Evolutionary conservation across 176 grass and related monocot species (phyloP), one percentile per base, ranked within the genome.

Genomic region (Rhipidocladum racemiflorum): DNA sequence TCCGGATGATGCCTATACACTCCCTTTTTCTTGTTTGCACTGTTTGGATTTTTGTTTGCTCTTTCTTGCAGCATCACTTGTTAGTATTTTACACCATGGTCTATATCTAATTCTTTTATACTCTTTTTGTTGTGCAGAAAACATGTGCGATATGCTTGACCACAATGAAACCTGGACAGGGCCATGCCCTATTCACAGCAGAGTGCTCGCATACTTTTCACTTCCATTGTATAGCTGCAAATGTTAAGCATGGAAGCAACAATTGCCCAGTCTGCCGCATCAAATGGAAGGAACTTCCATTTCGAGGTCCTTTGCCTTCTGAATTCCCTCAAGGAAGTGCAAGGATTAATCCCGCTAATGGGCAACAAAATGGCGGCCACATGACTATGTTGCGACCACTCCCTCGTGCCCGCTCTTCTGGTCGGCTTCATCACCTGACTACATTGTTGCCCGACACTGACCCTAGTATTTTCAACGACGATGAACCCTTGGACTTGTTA

Each of bases 131-230:
- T 73, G n/a, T 73, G n/a, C 88, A 95, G 93, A 92, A 92, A 90
- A 95, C 85, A 55, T 92, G 93, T 67, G 90, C 93, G 5, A 95
- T 95, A 92, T 95, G 93, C 83, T 85, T 95, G 67, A 87, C 79
- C 11, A 85, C 83, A 46, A 95, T 95, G 90, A 92, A 95, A 80
- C 88, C 90, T 61, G 93, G 93, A 39, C 87, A 95, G 72, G 93
- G 90, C 1, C 90, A 95, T 84, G 93, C 93, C 65, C 78, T 95
- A 42, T 95, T 95, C 80, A 95, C 93, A 57, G 93, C 93, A 57
- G 93, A 95, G 80, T 95, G 93, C 70, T 90, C 88, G 4, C 93
- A 95, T 67, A 92, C 90, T 42, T 95, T 95, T 55, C 93, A 95
- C 48, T 95, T 95, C 74, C 93, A 95, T 39, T 95, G 93, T 40